These are phyloP conservation scores for Breynia disticha DNA, from an alignment of 441 rosid genomes.

Conservation along the genomic window DNA sequence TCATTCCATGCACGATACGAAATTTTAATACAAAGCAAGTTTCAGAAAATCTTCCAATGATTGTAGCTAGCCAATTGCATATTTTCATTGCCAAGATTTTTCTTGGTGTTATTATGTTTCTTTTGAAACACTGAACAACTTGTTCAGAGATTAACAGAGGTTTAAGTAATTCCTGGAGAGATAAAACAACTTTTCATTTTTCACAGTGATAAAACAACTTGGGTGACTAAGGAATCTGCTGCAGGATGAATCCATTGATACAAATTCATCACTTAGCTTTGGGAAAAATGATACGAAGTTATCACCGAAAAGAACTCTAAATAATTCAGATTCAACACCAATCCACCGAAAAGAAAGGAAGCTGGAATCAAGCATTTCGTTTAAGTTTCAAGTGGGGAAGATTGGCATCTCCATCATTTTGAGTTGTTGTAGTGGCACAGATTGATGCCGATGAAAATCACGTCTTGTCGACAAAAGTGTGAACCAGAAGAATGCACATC, in stretches of 20 bases:
- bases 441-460: neutral
- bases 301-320: too few relatives aligned
- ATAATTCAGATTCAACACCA: too few relatives aligned
- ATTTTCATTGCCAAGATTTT: neutral
- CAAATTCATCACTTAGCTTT: too few relatives aligned
- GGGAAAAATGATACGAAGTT: too few relatives aligned
- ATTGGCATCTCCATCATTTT: slow-evolving; percentile 9
- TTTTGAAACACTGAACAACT: neutral
- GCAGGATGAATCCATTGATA: too few relatives aligned
- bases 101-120: neutral
- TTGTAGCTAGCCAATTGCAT: neutral
- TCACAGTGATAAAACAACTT: slow-evolving; percentile 9
- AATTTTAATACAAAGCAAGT: slow-evolving; percentile 7
- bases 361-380: neutral
- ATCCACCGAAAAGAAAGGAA: too few relatives aligned
- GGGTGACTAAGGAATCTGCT: slow-evolving; percentile 8
- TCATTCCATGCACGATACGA: slow-evolving; percentile 9
- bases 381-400: neutral
- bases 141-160: neutral
- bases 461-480: slow-evolving; percentile 15
- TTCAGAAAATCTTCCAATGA: neutral
- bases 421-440: slow-evolving; percentile 7
- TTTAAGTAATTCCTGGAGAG: neutral
- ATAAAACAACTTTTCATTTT: neutral
- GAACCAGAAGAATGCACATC: slow-evolving; percentile 15